Base-by-base conservation (phyloP, 2,329 filamentous ascomycete genomes). In the Aspergillus candidus region DNA sequence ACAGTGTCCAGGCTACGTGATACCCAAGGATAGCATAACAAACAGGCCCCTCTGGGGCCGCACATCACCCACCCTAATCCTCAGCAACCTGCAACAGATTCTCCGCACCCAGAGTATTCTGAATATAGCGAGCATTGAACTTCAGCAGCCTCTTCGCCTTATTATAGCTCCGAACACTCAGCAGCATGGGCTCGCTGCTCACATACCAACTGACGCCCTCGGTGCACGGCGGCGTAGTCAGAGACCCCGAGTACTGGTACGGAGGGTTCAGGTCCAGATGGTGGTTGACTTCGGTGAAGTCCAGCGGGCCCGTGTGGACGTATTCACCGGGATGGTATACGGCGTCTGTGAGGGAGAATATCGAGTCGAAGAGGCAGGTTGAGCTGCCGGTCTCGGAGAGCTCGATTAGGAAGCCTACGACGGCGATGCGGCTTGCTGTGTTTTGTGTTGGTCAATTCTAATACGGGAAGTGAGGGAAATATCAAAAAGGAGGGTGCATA, bases 181-280 rank as follows among this genome's bases (percentile, higher is more conserved):
- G 62, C 31, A 62, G 59, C 3, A 80, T 57, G 32, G 72, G 71
- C 44, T 74, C 53, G 47, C 69, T 65, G 50, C 72, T 73, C 34
- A 80, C 32, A 27, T 43, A 54, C 56, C 54, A 56, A 4, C 36
- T 32, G 31, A 83, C 66, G 18, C 73, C 73, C 60, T 82, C 78
- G 12, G 69, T 69, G 64, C 80, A 83, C 4, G 80, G 80, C 14
- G 80, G 80, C 0, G 79, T 82, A 33, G 80, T 83, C 37, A 83
- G 68, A 13, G 77, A 80, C 14, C 80, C 80, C 11, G 62, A 60
- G 67, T 83, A 83, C 46, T 70, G 69, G 54, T 70, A 72, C 42
- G 77, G 61, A 4, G 60, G 56, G 8, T 65, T 65, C 3, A 56
- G 56, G 17, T 66, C 60, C 37, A 77, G 56, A 32, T 65, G 58